A percentile compares a stretch with the other conserved stretches of the same genome.
phyloP scores from a whole-genome alignment of 495 filamentous ascomycete genomes.

The Trichoderma gamsii region DNA sequence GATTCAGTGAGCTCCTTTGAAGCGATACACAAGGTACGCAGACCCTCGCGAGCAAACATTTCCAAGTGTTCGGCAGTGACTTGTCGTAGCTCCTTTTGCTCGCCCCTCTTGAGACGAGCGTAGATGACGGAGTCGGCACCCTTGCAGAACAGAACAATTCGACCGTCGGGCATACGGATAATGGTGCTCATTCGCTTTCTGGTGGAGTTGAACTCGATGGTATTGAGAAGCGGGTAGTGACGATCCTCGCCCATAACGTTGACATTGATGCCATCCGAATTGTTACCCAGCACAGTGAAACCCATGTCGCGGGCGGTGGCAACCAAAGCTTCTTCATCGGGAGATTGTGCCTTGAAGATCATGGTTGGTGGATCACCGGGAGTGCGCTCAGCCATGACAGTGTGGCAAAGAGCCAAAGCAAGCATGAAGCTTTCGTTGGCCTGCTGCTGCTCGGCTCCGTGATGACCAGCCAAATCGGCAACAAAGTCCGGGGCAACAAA shows the following conservation, averaged over 20 bases:
- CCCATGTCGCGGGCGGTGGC: conserved; percentile 92
- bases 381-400: conserved; percentile 84
- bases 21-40: conserved; percentile 95
- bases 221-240: conserved; percentile 84
- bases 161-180: conserved; percentile 89
- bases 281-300: conserved; percentile 84
- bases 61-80: conserved; percentile 91
- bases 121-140: conserved; percentile 98
- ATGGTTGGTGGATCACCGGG: conserved; percentile 86
- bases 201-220: conserved; percentile 94
- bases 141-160: conserved; percentile 92
- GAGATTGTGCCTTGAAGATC: conserved; percentile 94
- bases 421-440: conserved; percentile 91
- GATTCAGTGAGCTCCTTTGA: conserved; percentile 74
- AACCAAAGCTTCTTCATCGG: conserved; percentile 93
- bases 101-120: conserved; percentile 76
- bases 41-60: conserved; percentile 90
- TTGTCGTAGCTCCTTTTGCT: conserved; percentile 76
- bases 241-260: conserved; percentile 82
- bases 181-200: conserved; percentile 98
- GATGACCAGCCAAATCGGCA: conserved; percentile 67
- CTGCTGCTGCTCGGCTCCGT: conserved; percentile 66
- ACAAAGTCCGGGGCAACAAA: conserved; percentile 90
- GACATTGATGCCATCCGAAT: conserved; percentile 69
- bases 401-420: conserved; percentile 89